phyloP scores from a whole-genome alignment of 2,329 filamentous ascomycete genomes.

The Rhexocercosporidium sp. region DNA sequence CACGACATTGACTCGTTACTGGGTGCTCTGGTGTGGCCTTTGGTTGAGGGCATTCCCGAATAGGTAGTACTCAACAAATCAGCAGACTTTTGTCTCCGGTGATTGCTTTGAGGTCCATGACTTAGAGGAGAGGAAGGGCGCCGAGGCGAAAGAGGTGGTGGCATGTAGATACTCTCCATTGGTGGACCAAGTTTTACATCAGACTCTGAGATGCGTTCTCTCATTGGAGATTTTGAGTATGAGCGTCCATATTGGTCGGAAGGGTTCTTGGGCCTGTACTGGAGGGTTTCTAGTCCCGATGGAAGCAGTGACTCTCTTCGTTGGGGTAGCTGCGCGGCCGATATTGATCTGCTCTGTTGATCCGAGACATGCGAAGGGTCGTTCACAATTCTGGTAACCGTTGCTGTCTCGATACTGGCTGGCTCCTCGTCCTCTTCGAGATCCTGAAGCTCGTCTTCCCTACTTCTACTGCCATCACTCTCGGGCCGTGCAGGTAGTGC shows the following conservation, averaged over 20 bases:
- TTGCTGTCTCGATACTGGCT: conserved; percentile 57
- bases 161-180: conserved; percentile 66
- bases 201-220: conserved; percentile 44
- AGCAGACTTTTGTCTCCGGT: conserved; percentile 38
- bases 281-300: conserved; percentile 36
- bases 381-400: conserved; percentile 56
- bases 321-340: conserved; percentile 38
- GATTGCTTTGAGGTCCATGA: conserved; percentile 41
- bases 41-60: conserved; percentile 44
- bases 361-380: conserved; percentile 40
- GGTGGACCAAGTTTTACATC: conserved; percentile 53
- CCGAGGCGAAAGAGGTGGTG: conserved; percentile 72
- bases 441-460: conserved; percentile 43
- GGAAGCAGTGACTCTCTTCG: conserved; percentile 44
- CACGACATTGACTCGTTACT: conserved; percentile 87
- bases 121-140: conserved; percentile 56
- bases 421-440: conserved; percentile 49
- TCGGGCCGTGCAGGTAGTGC: conserved; percentile 74
- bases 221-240: conserved; percentile 57
- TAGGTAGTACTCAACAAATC: conserved; percentile 41
- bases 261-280: conserved; percentile 41
- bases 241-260: conserved; percentile 52
- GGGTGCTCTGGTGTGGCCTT: conserved; percentile 59
- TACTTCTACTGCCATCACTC: conserved; percentile 68
- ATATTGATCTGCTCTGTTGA: conserved; percentile 33